Percentiles rank a stretch among this genome's conserved stretches.
Conservation (phyloP, 805 yeast species). For the Candida sonorensis region DNA sequence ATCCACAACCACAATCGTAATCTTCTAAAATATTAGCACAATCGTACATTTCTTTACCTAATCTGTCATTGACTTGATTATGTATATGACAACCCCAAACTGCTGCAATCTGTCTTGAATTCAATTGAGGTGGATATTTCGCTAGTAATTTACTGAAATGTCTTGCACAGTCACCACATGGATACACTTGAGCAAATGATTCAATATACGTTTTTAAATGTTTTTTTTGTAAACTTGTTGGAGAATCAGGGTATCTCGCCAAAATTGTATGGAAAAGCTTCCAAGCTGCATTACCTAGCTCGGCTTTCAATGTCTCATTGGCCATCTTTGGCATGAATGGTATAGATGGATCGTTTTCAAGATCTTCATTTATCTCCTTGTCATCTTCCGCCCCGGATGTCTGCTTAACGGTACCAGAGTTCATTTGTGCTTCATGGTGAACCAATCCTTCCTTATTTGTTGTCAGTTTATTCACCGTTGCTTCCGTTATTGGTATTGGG, state of each 20-base stretch:
- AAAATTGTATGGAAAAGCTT: constrained; percentile 83
- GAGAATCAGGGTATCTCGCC: constrained; percentile 86
- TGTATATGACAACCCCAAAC: constrained; percentile 96
- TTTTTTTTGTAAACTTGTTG: constrained; percentile 53
- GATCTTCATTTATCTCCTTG: no score
- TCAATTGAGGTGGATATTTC: constrained; percentile 79
- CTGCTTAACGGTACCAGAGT: no score
- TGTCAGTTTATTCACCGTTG: constrained; percentile 1
- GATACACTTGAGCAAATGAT: constrained; percentile 86
- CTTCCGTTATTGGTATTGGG: constrained; percentile 14
- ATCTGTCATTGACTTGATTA: constrained; percentile 72
- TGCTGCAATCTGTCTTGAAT: constrained; percentile 73
- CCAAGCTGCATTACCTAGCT: constrained; percentile 91
- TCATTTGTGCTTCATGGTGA: no score
- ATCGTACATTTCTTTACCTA: constrained; percentile 69
- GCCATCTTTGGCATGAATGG: constrained; percentile 91
- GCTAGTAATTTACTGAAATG: constrained; percentile 70
- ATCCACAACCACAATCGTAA: constrained; percentile 95
- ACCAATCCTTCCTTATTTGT: no score
- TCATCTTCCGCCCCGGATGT: constrained; percentile 1
- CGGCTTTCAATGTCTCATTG: constrained; percentile 61
- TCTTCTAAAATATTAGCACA: constrained; percentile 81
- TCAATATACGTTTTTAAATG: constrained; percentile 60
- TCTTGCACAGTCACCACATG: constrained; percentile 95
- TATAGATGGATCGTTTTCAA: no score